Percentiles rank a stretch among this genome's conserved stretches.
Conservation (phyloP, 495 filamentous ascomycete species). For the Trichocladium antarcticum region DNA sequence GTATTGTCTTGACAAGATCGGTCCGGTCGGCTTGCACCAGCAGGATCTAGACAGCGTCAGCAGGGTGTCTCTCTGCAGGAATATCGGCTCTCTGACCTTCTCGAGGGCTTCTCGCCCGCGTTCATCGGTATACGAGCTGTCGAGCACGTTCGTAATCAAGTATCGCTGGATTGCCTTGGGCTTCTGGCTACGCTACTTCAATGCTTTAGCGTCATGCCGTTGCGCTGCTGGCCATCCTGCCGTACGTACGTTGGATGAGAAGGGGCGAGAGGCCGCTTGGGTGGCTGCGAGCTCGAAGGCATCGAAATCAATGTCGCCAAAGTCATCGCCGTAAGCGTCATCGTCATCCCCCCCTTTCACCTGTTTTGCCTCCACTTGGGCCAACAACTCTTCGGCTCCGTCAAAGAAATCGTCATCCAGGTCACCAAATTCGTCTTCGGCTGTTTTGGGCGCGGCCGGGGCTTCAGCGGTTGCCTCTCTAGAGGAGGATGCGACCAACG, state of each 20-base stretch:
- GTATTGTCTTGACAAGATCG: slow-evolving; percentile 52
- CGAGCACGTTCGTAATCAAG: slow-evolving; percentile 57
- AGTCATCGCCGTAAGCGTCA: slow-evolving; percentile 46
- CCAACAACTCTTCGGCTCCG: slow-evolving; percentile 46
- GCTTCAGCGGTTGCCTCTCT: not conserved
- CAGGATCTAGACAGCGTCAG: slow-evolving; percentile 46
- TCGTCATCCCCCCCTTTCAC: slow-evolving; percentile 16
- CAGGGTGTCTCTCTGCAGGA: not conserved
- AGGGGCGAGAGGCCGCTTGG: slow-evolving; percentile 28
- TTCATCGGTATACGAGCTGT: slow-evolving; percentile 51
- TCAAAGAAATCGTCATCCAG: slow-evolving; percentile 52
- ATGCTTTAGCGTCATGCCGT: slow-evolving; percentile 35
- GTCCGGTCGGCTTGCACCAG: slow-evolving; percentile 63
- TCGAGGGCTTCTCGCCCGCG: slow-evolving; percentile 52
- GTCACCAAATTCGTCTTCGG: slow-evolving; percentile 42
- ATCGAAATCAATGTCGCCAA: slow-evolving; percentile 60
- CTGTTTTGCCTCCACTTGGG: slow-evolving; percentile 35
- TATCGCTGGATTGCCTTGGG: slow-evolving; percentile 71
- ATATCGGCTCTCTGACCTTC: slow-evolving; percentile 50
- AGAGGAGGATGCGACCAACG: slow-evolving; percentile 28
- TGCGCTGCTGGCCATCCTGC: slow-evolving; percentile 16
- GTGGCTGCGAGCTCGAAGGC: slow-evolving; percentile 49
- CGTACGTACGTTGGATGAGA: slow-evolving; percentile 42
- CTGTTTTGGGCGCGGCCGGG: not conserved
- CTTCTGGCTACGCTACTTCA: slow-evolving; percentile 41